Percentiles rank a stretch among this genome's conserved stretches.
phyloP scores from a whole-genome alignment of 345 rosid genomes.

The Camelina laxa region DNA sequence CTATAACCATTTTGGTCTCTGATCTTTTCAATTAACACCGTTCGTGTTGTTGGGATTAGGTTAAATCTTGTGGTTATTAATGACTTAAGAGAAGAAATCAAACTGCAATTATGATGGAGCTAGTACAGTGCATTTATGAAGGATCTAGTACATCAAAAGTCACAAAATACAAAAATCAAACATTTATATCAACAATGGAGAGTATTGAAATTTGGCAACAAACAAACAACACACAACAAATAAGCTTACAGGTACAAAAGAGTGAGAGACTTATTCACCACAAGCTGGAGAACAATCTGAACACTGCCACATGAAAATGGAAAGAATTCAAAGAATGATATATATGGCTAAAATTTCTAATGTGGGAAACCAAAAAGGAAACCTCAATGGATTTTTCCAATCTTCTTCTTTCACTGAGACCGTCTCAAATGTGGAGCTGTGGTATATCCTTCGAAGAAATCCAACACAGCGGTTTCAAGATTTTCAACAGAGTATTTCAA shows the following conservation, averaged over 20 bases:
- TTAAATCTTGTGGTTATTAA: not conserved
- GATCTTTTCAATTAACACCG: not conserved
- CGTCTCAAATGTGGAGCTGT: slow-evolving; percentile 81
- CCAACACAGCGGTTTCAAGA: slow-evolving; percentile 83
- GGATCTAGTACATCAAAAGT: slow-evolving; percentile 1
- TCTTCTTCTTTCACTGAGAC: slow-evolving; percentile 47
- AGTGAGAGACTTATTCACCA: slow-evolving; percentile 22
- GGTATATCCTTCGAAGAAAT: slow-evolving; percentile 90
- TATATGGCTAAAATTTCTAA: slow-evolving; percentile 21
- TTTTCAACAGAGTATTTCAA: slow-evolving; percentile 92
- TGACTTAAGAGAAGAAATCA: not conserved
- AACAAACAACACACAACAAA: slow-evolving; percentile 37
- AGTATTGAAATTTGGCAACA: slow-evolving; percentile 21
- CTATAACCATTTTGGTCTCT: no score
- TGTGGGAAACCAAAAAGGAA: not conserved
- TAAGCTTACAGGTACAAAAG: slow-evolving; percentile 26
- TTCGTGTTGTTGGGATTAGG: not conserved
- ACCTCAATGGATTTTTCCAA: slow-evolving; percentile 13
- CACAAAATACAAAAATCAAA: slow-evolving; percentile 26
- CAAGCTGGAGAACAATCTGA: slow-evolving; percentile 23
- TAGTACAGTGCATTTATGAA: not conserved
- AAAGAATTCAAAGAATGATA: slow-evolving; percentile 40
- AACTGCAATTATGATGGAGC: slow-evolving; percentile 9
- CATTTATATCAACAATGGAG: slow-evolving; percentile 27
- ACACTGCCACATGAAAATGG: slow-evolving; percentile 26